A percentile compares a stretch with the other conserved stretches of the same genome.
These are phyloP conservation scores for Sisymbrium altissimum DNA, from an alignment of 345 rosid genomes.

Conservation along the genomic window DNA sequence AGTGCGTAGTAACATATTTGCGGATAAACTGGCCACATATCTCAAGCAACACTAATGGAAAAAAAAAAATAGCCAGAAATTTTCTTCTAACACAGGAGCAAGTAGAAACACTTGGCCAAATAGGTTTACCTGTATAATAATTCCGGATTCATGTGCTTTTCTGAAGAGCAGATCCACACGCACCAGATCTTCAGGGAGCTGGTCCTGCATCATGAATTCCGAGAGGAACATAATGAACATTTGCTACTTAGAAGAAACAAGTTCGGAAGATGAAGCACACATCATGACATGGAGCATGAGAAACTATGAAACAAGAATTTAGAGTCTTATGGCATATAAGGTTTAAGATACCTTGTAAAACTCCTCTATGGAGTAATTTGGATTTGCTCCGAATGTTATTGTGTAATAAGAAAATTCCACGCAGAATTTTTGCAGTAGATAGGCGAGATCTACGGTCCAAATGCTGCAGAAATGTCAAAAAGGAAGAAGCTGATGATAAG, in stretches of 20 bases:
- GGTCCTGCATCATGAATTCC: conserved; percentile 55
- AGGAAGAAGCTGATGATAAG: conserved; percentile 4
- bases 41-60: conserved; percentile 1
- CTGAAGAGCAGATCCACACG: conserved; percentile 81
- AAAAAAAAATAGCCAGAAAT: background rate
- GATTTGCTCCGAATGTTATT: conserved; percentile 87
- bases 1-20: background rate
- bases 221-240: background rate
- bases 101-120: conserved; percentile 9
- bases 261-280: background rate
- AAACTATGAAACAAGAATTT: conserved; percentile 12
- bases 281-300: background rate
- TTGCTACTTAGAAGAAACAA: conserved; percentile 2
- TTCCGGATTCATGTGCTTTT: conserved; percentile 67
- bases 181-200: conserved; percentile 74
- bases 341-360: conserved; percentile 71
- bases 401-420: conserved; percentile 83
- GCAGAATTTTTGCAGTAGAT: conserved; percentile 65
- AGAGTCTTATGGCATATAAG: background rate
- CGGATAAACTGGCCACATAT: background rate
- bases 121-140: conserved; percentile 61
- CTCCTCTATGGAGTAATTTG: conserved; percentile 71
- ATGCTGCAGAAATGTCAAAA: conserved; percentile 53
- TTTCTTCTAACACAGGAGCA: background rate
- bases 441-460: conserved; percentile 94